Conservation (phyloP, 306 rosid genomes). For the Echinosophora koreensis region DNA sequence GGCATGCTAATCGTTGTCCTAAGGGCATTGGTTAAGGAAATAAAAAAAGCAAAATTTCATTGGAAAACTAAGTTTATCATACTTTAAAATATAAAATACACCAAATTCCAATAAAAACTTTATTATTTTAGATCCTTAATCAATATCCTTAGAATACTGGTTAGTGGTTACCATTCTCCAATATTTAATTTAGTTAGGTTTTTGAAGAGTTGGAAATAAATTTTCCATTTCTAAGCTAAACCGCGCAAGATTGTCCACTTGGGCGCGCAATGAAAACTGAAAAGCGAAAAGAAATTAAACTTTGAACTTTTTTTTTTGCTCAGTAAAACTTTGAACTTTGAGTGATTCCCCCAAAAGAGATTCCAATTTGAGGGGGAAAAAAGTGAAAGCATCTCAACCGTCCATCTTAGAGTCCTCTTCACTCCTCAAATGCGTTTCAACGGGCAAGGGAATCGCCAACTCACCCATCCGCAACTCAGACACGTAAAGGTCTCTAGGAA, state of each 20-base stretch:
- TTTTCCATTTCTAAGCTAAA: neutral
- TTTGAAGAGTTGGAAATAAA: neutral
- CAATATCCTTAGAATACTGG: no score
- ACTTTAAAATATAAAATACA: no score
- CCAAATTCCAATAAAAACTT: no score
- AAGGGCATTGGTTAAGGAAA: no score
- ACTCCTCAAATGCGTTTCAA: neutral
- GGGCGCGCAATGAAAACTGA: neutral
- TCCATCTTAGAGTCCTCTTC: neutral
- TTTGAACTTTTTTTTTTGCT: no score
- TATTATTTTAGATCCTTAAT: no score
- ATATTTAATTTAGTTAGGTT: no score
- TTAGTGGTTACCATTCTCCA: no score
- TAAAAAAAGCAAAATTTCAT: no score
- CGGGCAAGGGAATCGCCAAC: neutral
- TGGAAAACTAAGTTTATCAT: no score
- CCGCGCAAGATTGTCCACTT: constrained; percentile 13
- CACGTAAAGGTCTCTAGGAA: accelerated
- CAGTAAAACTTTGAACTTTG: neutral
- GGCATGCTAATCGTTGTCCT: no score
- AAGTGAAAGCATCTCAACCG: constrained; percentile 14
- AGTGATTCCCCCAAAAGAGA: neutral
- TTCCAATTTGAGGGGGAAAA: neutral
- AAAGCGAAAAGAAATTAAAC: neutral
- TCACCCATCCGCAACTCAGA: constrained; percentile 37